Base-by-base conservation (phyloP, 108 stramenopile species). In the Cyclotella cryptica region DNA sequence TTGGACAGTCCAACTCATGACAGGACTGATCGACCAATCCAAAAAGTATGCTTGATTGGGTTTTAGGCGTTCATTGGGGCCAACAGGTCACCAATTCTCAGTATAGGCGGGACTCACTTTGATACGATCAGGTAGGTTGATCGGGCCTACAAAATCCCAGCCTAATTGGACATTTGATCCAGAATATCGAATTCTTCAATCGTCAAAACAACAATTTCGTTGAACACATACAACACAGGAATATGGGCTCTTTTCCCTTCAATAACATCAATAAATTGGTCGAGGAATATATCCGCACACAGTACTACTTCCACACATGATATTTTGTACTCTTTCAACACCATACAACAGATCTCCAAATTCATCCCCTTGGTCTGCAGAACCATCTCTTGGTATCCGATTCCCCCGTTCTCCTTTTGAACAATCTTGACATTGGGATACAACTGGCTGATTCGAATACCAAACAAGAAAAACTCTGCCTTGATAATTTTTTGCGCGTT, bases 151-250 rank as follows among this genome's bases (percentile, higher is more conserved):
- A n/a, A n/a, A n/a, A n/a, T n/a, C n/a, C n/a, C n/a, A n/a, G n/a
- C n/a, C n/a, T 97, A 98, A 77, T 99, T 97, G 18, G 98, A 97
- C 88, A 98, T 84, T 79, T 96, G 93, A 77, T 95, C 95, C 65
- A 99, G 74, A 62, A 98, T 97, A 74, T 99, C 98, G 18, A 99
- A 88, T 84, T 99, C 99, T 81, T 98, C 97, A 79, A 99, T 97
- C 3, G 97, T 96, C 55, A 99, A 84, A 39, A 93, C 88, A 85
- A 99, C 99, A 77, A 98, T 96, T 80, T 99, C 99, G 85, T 99
- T 99, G 95, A 98, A 99, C 24, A 98, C 84, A 76, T 99, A 99
- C 62, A 99, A 71, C 63, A 96, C 97, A 14, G 92, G 92, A 53
- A 97, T 95, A 89, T 99, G 99, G 69, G 89, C 88, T n/a, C 98